Evolutionary conservation across 2,329 filamentous ascomycete genomes (phyloP).

Genomic region (Monilinia vaccinii-corymbosi): DNA sequence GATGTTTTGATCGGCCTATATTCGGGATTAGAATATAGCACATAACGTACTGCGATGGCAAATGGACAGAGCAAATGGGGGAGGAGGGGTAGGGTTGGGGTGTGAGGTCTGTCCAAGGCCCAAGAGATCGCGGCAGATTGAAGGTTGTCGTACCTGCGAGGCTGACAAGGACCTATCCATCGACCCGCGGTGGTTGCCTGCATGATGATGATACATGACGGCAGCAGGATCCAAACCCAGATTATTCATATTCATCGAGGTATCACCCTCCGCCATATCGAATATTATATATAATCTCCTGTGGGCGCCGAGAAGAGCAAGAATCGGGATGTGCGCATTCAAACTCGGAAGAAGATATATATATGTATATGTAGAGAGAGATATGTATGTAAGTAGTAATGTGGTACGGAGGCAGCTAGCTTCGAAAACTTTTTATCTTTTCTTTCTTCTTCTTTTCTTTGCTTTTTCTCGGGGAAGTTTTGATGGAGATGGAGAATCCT

Average conservation of each 20-base stretch:
- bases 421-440: background rate
- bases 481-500: too few relatives aligned
- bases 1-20: slow-evolving; percentile 14
- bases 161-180: slow-evolving; percentile 16
- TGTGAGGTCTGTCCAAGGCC: background rate
- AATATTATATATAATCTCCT: background rate
- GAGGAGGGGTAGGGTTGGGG: too few relatives aligned
- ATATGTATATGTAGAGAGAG: background rate
- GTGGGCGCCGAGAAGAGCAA: background rate
- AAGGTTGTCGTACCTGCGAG: slow-evolving; percentile 22
- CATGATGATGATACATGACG: slow-evolving; percentile 19
- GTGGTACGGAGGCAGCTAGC: slow-evolving; percentile 2
- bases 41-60: background rate
- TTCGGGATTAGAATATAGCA: slow-evolving; percentile 1
- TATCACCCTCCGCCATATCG: slow-evolving; percentile 19
- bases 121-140: background rate
- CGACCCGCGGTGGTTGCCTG: slow-evolving; percentile 15
- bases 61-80: background rate
- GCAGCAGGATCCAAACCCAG: slow-evolving; percentile 20
- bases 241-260: slow-evolving; percentile 18
- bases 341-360: background rate
- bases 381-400: background rate
- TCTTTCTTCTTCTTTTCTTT: too few relatives aligned
- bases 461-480: too few relatives aligned
- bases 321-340: background rate